Evolutionary conservation across 495 filamentous ascomycete genomes (phyloP).

Genomic region (Penicillium soppii): DNA sequence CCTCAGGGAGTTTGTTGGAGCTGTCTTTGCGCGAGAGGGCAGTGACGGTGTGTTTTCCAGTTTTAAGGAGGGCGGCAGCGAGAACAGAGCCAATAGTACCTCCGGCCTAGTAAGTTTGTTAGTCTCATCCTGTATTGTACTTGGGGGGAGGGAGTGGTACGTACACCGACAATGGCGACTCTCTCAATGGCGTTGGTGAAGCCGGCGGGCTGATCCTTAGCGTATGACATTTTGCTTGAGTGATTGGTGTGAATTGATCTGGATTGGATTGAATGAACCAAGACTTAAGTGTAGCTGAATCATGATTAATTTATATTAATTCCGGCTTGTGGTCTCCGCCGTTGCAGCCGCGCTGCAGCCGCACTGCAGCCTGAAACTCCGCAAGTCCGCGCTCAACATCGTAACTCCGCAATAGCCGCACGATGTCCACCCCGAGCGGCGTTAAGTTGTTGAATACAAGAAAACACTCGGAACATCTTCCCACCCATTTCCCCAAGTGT

Average conservation of each 20-base stretch:
- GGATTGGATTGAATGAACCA: not conserved
- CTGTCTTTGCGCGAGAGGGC: slow-evolving; percentile 53
- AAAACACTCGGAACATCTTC: not conserved
- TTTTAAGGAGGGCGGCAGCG: slow-evolving; percentile 45
- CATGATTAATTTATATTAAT: not conserved
- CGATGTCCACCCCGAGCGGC: not conserved
- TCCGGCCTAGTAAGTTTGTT: slow-evolving; percentile 47
- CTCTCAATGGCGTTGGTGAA: slow-evolving; percentile 44
- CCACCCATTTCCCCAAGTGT: not conserved
- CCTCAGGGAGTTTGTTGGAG: slow-evolving; percentile 39
- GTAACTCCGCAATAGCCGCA: not conserved
- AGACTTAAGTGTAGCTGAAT: not conserved
- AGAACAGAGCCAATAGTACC: slow-evolving; percentile 59
- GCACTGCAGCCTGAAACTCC: too few species aligned
- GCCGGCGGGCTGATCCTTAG: slow-evolving; percentile 36
- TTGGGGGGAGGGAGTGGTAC: slow-evolving; percentile 15
- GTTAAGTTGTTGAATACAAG: not conserved
- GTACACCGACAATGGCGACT: slow-evolving; percentile 52
- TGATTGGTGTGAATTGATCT: not conserved
- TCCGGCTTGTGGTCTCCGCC: not conserved
- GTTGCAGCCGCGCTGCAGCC: not conserved
- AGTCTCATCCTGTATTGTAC: slow-evolving; percentile 3
- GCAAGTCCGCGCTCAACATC: too few species aligned
- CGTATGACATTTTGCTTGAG: slow-evolving; percentile 24
- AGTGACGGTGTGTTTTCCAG: slow-evolving; percentile 52